A percentile compares a stretch with the other conserved stretches of the same genome.
Evolutionary conservation across 768 basidiomycete species (phyloP).

Genomic region (Sistotremastrum niveocremeum): DNA sequence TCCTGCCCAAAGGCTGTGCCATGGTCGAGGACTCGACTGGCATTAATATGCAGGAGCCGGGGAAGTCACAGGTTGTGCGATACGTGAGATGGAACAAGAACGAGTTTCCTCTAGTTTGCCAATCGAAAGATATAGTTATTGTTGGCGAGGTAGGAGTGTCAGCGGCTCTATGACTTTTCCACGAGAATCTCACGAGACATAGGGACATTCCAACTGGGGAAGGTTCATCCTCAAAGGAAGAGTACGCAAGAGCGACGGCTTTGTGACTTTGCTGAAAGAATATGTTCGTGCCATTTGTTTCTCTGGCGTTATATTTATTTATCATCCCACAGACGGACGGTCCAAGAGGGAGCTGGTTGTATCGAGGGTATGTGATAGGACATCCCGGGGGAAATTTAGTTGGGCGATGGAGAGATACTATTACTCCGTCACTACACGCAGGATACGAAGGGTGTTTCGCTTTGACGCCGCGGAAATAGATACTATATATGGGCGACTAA

Average conservation of each 20-base stretch:
- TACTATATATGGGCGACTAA: too few relatives aligned
- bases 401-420: slow-evolving; percentile 79
- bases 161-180: too few relatives aligned
- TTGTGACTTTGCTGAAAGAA: slow-evolving; percentile 72
- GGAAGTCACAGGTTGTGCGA: too few relatives aligned
- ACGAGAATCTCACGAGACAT: too few relatives aligned
- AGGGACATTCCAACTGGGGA: slow-evolving; percentile 91
- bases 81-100: too few relatives aligned
- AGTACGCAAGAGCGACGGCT: slow-evolving; percentile 69
- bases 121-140: slow-evolving; percentile 43
- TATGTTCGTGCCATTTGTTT: slow-evolving; percentile 38
- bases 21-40: too few relatives aligned
- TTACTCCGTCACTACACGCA: slow-evolving; percentile 42
- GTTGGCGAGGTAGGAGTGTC: slow-evolving; percentile 48
- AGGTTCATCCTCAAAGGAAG: slow-evolving; percentile 71
- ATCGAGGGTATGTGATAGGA: slow-evolving; percentile 63
- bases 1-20: too few relatives aligned
- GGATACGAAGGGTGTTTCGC: slow-evolving; percentile 85
- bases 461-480: slow-evolving; percentile 27
- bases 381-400: slow-evolving; percentile 50
- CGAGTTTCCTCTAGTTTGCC: too few relatives aligned
- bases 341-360: slow-evolving; percentile 74
- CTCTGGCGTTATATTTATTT: neutral
- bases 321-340: slow-evolving; percentile 36
- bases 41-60: too few relatives aligned